Evolutionary conservation across 2,329 filamentous ascomycete genomes (phyloP), one percentile per base, ranked within the genome.

Genomic region (Aspergillus sergii): DNA sequence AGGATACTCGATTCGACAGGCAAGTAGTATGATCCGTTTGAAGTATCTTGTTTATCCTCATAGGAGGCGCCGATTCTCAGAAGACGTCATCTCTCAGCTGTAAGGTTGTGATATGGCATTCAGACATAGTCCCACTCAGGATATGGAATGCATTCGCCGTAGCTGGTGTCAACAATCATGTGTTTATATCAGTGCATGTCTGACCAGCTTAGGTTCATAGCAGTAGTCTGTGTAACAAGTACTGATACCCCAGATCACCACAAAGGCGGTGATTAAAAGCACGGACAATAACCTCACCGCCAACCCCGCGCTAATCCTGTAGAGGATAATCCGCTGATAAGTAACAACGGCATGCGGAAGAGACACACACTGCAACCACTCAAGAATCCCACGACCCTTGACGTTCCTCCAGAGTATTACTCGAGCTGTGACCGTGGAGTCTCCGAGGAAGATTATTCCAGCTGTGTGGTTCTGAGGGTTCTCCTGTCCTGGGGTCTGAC

Each of bases 301-400:
- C 64, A 64, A 66, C 71, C 71, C 71, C 70, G 71, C 71, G 71
- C 71, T 73, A 73, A 67, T 59, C 70, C 67, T 9, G 32, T 68
- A 65, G 39, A 39, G 58, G 61, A 57, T 36, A 64, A 64, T 67
- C 61, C 67, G 64, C 70, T 69, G 70, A 72, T 72, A 71, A 72
- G n/a, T 39, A 34, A 39, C 30, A 60, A 50, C 65, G 60, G 61
- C 63, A 67, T 61, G 59, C 57, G 64, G 64, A 60, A 66, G 65
- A 69, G 55, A 61, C 67, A 68, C 69, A 69, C 69, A 66, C 64
- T 66, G 43, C 64, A 62, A 61, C 53, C 57, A 63, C 58, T 45
- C 23, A 32, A 39, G 58, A 51, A 45, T 30, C 19, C 26, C 39
- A 43, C 41, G 46, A 32, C 28, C 16, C 28, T 21, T 36, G 26